Percentiles rank a stretch among this genome's conserved stretches.
Conservation (phyloP, 306 rosid genomes). For the Datisca glomerata region DNA sequence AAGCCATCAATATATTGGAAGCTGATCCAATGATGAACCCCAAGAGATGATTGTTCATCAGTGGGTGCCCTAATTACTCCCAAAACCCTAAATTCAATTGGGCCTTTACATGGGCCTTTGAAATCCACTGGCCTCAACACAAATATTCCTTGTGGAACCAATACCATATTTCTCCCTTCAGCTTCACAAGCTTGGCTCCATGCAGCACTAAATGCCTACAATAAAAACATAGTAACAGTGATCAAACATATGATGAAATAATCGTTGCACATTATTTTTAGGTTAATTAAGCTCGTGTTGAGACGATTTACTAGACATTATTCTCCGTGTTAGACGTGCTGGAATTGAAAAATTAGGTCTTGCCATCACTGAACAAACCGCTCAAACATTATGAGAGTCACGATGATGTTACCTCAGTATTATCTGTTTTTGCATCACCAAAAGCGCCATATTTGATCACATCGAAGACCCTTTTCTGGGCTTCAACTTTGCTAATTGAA, state of each 20-base stretch:
- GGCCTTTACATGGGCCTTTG: conserved; percentile 18
- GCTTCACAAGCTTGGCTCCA: conserved; percentile 20
- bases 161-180: conserved; percentile 3
- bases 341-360: too few species aligned
- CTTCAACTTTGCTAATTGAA: conserved; percentile 1
- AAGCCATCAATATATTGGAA: conserved; percentile 14
- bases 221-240: background rate
- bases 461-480: conserved; percentile 10
- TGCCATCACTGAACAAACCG: too few species aligned
- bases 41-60: background rate
- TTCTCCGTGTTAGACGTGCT: too few species aligned
- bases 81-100: background rate
- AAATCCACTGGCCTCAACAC: conserved; percentile 6
- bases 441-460: conserved; percentile 7
- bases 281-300: too few species aligned
- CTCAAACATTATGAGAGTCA: too few species aligned
- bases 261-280: background rate
- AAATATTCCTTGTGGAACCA: conserved; percentile 16
- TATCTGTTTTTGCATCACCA: conserved; percentile 16
- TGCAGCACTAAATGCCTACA: conserved; percentile 13
- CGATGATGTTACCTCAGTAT: conserved; percentile 19
- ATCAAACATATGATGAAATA: background rate
- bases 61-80: conserved; percentile 11
- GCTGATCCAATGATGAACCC: conserved; percentile 20
- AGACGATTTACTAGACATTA: too few species aligned